These are phyloP conservation scores for Adenanthera pavonina DNA, from an alignment of 306 rosid species.

Conservation along the genomic window DNA sequence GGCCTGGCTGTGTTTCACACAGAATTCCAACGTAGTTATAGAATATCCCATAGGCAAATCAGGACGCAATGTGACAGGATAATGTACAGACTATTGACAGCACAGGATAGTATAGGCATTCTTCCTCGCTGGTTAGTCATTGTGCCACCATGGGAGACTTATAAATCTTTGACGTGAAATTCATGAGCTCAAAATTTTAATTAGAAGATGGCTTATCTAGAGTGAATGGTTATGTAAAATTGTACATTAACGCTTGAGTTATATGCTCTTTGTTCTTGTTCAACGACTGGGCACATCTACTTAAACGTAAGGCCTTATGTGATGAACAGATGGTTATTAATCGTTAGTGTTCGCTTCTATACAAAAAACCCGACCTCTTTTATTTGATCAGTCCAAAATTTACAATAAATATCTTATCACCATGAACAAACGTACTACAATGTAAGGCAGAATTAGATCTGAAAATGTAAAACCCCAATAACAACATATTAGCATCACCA, in stretches of 20 bases:
- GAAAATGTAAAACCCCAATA: constrained; percentile 25
- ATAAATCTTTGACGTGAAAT: neutral
- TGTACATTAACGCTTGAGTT: neutral
- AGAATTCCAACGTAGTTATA: neutral
- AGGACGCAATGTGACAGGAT: neutral
- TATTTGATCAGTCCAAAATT: neutral
- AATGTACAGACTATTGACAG: neutral
- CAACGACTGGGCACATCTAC: neutral
- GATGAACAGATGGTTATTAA: too few species aligned
- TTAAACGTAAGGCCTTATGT: neutral
- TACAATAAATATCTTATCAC: neutral
- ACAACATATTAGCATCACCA: constrained; percentile 14
- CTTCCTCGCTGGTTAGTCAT: neutral
- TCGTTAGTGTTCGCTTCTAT: neutral
- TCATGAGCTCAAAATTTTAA: neutral
- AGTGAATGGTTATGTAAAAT: neutral
- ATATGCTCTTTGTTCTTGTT: neutral
- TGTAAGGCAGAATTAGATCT: constrained; percentile 26
- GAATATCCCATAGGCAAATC: neutral
- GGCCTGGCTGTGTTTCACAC: neutral
- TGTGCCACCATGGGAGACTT: neutral
- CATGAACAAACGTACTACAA: neutral
- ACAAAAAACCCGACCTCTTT: neutral
- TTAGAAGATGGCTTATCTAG: neutral
- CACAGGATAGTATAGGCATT: neutral